Percentiles rank a stretch among this genome's conserved stretches.
Evolutionary conservation across 2,329 filamentous ascomycete genomes (phyloP).

Genomic region (Didymella keratinophila): DNA sequence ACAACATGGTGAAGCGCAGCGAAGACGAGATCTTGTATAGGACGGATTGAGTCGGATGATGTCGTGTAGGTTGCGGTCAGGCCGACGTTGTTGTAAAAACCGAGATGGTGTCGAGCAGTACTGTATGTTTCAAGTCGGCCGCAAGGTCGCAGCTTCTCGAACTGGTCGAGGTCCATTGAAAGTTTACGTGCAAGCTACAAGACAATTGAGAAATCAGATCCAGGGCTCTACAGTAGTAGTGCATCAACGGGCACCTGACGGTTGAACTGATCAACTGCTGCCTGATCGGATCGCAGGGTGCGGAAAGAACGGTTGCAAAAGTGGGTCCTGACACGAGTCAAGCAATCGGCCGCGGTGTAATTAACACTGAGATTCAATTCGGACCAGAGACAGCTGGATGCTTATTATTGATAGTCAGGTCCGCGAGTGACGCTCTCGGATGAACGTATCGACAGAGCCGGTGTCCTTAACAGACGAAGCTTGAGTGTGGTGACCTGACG

Average conservation of each 20-base stretch:
- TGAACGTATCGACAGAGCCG: no score
- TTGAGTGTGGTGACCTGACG: no score
- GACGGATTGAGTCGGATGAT: neutral
- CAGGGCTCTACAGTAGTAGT: neutral
- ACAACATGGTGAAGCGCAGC: constrained; percentile 49
- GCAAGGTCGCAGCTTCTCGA: constrained; percentile 32
- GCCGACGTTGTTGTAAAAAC: constrained; percentile 55
- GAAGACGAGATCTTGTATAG: constrained; percentile 2
- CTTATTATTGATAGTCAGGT: no score
- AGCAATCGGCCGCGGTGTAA: neutral
- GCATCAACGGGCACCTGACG: neutral
- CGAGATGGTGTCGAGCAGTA: constrained; percentile 52
- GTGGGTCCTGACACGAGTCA: neutral
- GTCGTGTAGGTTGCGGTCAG: constrained; percentile 45
- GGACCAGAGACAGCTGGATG: no score
- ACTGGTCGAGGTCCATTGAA: neutral
- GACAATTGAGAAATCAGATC: neutral
- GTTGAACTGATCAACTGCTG: neutral
- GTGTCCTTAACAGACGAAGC: no score
- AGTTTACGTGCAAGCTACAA: neutral
- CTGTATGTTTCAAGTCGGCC: constrained; percentile 56
- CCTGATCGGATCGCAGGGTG: neutral
- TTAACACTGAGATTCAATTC: no score
- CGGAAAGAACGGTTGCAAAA: neutral
- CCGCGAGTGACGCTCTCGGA: no score